Evolutionary conservation across 495 filamentous ascomycete species (phyloP).

Genomic region (Tirmania nivea): DNA sequence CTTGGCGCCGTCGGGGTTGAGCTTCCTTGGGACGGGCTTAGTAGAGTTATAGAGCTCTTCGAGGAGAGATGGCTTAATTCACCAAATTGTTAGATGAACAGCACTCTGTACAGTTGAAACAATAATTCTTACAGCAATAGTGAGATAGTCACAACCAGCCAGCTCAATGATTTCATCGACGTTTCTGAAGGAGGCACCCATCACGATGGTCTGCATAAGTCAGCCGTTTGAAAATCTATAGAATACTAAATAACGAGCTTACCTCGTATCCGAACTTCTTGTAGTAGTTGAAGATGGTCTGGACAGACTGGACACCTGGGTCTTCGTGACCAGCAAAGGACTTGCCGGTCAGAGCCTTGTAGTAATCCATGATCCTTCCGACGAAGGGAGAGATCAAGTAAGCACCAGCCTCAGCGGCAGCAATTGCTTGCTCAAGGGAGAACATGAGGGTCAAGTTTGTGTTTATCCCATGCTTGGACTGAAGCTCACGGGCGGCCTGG

Average conservation of each 20-base stretch:
- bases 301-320: constrained; percentile 82
- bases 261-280: constrained; percentile 92
- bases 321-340: constrained; percentile 74
- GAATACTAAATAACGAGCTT: not conserved
- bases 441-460: constrained; percentile 99
- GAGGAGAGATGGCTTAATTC: constrained; percentile 58
- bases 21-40: constrained; percentile 74
- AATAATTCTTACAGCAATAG: constrained; percentile 55
- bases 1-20: constrained; percentile 43
- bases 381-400: constrained; percentile 99
- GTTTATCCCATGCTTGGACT: constrained; percentile 85
- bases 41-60: constrained; percentile 77
- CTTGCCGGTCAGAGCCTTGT: constrained; percentile 89
- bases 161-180: constrained; percentile 92
- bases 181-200: constrained; percentile 97
- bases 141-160: constrained; percentile 95
- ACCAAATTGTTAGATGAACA: not conserved
- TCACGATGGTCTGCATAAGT: constrained; percentile 40
- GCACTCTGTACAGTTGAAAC: not conserved
- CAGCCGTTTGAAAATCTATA: not conserved
- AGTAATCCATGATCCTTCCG: constrained; percentile 98
- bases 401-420: constrained; percentile 85
- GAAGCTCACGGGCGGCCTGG: constrained; percentile 84
- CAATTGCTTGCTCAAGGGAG: constrained; percentile 85
- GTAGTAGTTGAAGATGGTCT: constrained; percentile 99